Conservation (phyloP, 345 rosid species). For the Salix udensis region DNA sequence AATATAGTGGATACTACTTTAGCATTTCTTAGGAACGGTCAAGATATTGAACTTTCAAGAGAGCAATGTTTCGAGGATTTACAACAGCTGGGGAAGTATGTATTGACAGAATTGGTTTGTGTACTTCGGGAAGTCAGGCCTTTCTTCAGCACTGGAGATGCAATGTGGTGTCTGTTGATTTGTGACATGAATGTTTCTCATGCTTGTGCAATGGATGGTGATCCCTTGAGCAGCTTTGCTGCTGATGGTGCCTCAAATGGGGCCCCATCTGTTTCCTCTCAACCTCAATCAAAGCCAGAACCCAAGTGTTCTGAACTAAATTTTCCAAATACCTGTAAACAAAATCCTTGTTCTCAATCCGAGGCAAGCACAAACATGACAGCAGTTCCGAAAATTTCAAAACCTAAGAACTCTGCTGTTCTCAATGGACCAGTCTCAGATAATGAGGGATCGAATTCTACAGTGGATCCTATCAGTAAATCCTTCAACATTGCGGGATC, state of each 20-base stretch:
- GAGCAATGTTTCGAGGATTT: slow-evolving; percentile 57
- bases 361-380: slow-evolving; percentile 34
- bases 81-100: slow-evolving; percentile 71
- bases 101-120: slow-evolving; percentile 79
- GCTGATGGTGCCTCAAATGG: slow-evolving; percentile 36
- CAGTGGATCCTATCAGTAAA: slow-evolving; percentile 43
- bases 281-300: slow-evolving; percentile 38
- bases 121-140: slow-evolving; percentile 81
- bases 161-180: slow-evolving; percentile 93
- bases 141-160: slow-evolving; percentile 84
- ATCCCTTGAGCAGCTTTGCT: slow-evolving; percentile 41
- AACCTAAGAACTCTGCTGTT: slow-evolving; percentile 43
- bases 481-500: slow-evolving; percentile 38
- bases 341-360: slow-evolving; percentile 40
- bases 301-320: slow-evolving; percentile 41
- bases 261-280: slow-evolving; percentile 25
- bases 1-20: slow-evolving; percentile 71
- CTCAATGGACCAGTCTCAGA: slow-evolving; percentile 38
- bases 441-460: slow-evolving; percentile 43
- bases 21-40: slow-evolving; percentile 56
- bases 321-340: slow-evolving; percentile 39
- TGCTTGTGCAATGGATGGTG: slow-evolving; percentile 89
- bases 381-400: slow-evolving; percentile 33
- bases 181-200: slow-evolving; percentile 93
- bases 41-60: slow-evolving; percentile 41